Evolutionary conservation across 2,329 filamentous ascomycete genomes (phyloP), one percentile per base, ranked within the genome.

Genomic region (Penicillium hesseltinei): DNA sequence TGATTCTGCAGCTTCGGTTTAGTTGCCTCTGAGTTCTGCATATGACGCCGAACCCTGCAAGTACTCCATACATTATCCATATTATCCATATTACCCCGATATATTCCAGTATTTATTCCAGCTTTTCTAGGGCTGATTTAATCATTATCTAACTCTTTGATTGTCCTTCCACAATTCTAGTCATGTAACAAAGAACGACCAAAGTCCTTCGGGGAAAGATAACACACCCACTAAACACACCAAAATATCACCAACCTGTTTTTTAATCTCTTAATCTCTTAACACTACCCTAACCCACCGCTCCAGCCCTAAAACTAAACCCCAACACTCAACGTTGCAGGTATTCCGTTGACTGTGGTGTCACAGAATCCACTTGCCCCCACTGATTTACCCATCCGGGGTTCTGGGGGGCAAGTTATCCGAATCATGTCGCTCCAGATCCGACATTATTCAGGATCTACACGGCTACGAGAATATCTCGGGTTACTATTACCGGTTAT

Each of bases 341-440:
- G 49, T 57, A 53, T 56, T 31, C 38, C 46, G 35, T 51, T 17
- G n/a, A 8, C 10, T 9, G 40, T 51, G 38, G 42, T 56, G 53
- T 53, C 43, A 56, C 48, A 3, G 49, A 46, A 47, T 47, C 54
- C 54, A 57, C 54, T 36, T 42, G 3, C 25, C 51, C 54, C 54
- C 48, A 53, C 54, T 42, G 48, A 56, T 56, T 47, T 35, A 56
- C 48, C 27, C 43, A 42, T 43, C 29, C 21, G 33, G 33, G 42
- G 42, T 44, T 44, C 42, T 17, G 25, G 45, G 45, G 21, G 54
- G 54, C 54, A 57, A 57, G 27, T 57, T 57, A 53, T 57, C 54
- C 54, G 54, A 56, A 56, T 17, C 27, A 23, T 3, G 11, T 25
- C 21, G 15, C 27, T 23, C 19, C 23, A 50, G 17, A 50, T 31